Percentiles rank a stretch among this genome's conserved stretches.
Evolutionary conservation across 2,329 filamentous ascomycete species (phyloP).

Genomic region (Cordyceps tenuipes): DNA sequence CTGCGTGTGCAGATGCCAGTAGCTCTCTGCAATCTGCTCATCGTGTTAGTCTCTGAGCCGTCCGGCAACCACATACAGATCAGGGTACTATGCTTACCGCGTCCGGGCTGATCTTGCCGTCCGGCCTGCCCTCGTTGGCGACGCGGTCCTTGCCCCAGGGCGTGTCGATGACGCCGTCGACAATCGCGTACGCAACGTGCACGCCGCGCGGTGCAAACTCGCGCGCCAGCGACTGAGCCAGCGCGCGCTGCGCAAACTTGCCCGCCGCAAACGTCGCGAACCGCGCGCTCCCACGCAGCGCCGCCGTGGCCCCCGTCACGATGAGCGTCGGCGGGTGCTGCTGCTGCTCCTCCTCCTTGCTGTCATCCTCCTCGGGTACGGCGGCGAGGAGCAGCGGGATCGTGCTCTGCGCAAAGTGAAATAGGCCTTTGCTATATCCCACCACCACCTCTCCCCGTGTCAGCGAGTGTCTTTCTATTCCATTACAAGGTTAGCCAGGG

Average conservation of each 20-base stretch:
- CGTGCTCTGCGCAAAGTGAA: constrained; percentile 64
- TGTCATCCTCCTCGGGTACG: constrained; percentile 28
- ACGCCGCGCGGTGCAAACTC: constrained; percentile 81
- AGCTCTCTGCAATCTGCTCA: constrained; percentile 70
- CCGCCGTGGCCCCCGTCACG: constrained; percentile 81
- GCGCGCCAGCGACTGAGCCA: constrained; percentile 66
- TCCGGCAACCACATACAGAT: constrained; percentile 5
- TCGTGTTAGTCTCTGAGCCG: background rate
- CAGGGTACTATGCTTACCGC: constrained; percentile 47
- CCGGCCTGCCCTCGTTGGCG: constrained; percentile 37
- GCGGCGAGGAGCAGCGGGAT: constrained; percentile 63
- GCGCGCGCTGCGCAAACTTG: constrained; percentile 70
- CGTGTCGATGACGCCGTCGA: constrained; percentile 81
- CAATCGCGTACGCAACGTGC: constrained; percentile 73
- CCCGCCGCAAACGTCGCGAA: constrained; percentile 67
- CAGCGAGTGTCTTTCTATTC: too few relatives aligned
- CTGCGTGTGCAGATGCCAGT: constrained; percentile 79
- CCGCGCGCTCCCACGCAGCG: constrained; percentile 59
- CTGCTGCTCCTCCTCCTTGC: constrained; percentile 28
- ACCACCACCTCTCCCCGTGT: background rate
- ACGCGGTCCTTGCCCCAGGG: constrained; percentile 52
- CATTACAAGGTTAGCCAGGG: too few relatives aligned
- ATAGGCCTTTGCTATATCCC: constrained; percentile 52
- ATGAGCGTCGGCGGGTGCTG: constrained; percentile 66
- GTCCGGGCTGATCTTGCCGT: constrained; percentile 63